Evolutionary conservation across 2,329 filamentous ascomycete species (phyloP).

Genomic region (Penicillium fuscoglaucum): DNA sequence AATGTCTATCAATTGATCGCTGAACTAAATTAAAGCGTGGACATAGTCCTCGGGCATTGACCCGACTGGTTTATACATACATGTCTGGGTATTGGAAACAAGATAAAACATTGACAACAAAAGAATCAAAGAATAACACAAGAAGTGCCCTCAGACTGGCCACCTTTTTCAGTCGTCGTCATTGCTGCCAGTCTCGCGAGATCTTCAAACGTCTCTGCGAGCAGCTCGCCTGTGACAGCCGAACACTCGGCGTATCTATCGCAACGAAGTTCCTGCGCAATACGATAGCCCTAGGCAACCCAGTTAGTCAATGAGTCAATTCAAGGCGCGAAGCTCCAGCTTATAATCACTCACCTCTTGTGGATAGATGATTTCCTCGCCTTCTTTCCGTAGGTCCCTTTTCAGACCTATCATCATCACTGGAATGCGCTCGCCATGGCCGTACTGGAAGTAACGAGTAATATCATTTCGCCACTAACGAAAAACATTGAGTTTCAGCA

Average conservation of each 20-base stretch:
- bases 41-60: background rate
- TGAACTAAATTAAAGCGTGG: background rate
- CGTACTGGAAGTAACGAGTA: conserved; percentile 52
- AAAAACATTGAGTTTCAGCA: background rate
- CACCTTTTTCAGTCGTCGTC: conserved; percentile 57
- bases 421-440: conserved; percentile 49
- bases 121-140: conserved; percentile 44
- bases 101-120: background rate
- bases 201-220: conserved; percentile 61
- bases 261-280: conserved; percentile 61
- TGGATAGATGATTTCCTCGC: conserved; percentile 45
- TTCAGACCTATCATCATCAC: conserved; percentile 62
- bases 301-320: conserved; percentile 12
- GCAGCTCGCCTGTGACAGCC: conserved; percentile 60
- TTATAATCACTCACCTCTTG: conserved; percentile 40
- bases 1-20: background rate
- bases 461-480: conserved; percentile 46
- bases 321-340: conserved; percentile 27
- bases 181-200: conserved; percentile 59
- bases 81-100: conserved; percentile 5
- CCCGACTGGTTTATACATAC: background rate
- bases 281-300: conserved; percentile 51
- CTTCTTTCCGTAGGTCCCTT: conserved; percentile 55
- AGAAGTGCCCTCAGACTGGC: conserved; percentile 44
- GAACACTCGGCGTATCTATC: conserved; percentile 65